Evolutionary conservation across 352 stramenopile species (phyloP).

Genomic region (Pythium aquatile): DNA sequence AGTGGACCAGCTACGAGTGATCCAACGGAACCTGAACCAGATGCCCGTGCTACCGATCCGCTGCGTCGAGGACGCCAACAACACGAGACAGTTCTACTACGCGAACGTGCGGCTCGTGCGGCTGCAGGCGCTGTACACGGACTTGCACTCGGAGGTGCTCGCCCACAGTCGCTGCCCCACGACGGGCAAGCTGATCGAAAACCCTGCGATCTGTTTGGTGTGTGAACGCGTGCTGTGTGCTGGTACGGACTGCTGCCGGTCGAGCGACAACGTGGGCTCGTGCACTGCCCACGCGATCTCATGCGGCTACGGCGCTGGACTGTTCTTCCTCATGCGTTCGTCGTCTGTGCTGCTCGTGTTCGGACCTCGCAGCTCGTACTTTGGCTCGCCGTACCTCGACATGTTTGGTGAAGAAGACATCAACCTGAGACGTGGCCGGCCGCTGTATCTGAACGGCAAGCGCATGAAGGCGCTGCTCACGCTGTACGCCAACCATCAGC

Average conservation of each 20-base stretch:
- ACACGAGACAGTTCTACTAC: constrained; percentile 44
- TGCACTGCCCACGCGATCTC: constrained; percentile 75
- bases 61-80: constrained; percentile 36
- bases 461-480: constrained; percentile 69
- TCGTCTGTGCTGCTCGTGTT: constrained; percentile 78
- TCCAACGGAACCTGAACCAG: constrained; percentile 45
- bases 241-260: constrained; percentile 77
- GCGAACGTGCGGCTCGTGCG: constrained; percentile 64
- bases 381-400: constrained; percentile 82
- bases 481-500: constrained; percentile 75
- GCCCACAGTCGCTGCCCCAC: constrained; percentile 71
- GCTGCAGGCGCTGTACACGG: constrained; percentile 70
- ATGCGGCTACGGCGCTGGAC: constrained; percentile 65
- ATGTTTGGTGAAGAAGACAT: constrained; percentile 90
- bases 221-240: constrained; percentile 78
- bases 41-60: constrained; percentile 61
- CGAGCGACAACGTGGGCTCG: constrained; percentile 64
- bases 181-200: constrained; percentile 71
- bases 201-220: constrained; percentile 76
- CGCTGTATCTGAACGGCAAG: constrained; percentile 71
- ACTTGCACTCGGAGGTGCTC: constrained; percentile 72
- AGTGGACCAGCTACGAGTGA: constrained; percentile 27
- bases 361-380: constrained; percentile 76
- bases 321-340: constrained; percentile 84
- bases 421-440: constrained; percentile 71